phyloP scores from a whole-genome alignment of 1,139 yeast species.

The Protomyces lactucae-debilis region DNA sequence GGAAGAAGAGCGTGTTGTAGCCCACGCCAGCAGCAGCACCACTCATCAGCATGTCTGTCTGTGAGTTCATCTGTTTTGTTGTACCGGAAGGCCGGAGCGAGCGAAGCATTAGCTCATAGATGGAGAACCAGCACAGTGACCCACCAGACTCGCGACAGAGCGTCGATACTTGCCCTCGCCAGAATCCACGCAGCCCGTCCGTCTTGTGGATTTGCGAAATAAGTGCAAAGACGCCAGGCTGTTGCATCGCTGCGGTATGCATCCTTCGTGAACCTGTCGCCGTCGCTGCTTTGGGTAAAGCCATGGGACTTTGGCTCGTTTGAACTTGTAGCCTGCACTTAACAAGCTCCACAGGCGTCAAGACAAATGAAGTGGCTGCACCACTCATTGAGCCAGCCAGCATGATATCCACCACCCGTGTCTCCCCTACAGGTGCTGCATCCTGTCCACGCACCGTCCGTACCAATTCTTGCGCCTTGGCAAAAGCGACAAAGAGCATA shows the following conservation, averaged over 20 bases:
- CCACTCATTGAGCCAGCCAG: constrained; percentile 80
- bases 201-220: constrained; percentile 45
- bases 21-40: constrained; percentile 86
- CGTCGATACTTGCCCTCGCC: constrained; percentile 89
- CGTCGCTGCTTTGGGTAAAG: constrained; percentile 5
- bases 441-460: background rate
- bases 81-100: constrained; percentile 39
- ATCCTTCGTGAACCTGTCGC: constrained; percentile 2
- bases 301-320: constrained; percentile 14
- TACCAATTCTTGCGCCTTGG: constrained; percentile 16
- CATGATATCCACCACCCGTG: constrained; percentile 46
- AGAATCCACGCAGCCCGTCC: constrained; percentile 60
- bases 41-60: constrained; percentile 57
- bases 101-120: constrained; percentile 59
- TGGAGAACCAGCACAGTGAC: constrained; percentile 90
- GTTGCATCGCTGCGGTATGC: constrained; percentile 11
- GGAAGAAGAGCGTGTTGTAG: constrained; percentile 75
- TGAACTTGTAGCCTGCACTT: constrained; percentile 87
- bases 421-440: constrained; percentile 35
- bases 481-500: constrained; percentile 50
- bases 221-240: constrained; percentile 40
- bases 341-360: constrained; percentile 84
- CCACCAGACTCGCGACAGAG: constrained; percentile 80
- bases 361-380: constrained; percentile 69
- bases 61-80: constrained; percentile 40